These are phyloP conservation scores for Myriosclerotinia scirpicola DNA, from an alignment of 2,329 filamentous ascomycete genomes.

Conservation along the genomic window DNA sequence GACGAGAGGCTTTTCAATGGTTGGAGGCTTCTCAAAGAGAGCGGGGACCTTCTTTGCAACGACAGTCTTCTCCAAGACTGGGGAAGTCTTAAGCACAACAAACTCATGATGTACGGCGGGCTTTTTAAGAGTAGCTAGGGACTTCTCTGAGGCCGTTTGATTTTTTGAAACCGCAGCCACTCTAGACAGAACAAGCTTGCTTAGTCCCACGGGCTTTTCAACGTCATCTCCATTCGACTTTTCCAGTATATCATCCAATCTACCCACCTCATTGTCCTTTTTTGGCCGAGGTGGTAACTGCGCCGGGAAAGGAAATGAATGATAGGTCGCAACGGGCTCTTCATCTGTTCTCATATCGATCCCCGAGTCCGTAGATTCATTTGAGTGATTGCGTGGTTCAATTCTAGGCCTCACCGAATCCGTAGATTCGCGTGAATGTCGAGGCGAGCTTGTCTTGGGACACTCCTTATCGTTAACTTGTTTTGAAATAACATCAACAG, in stretches of 20 bases:
- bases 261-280: not conserved
- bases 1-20: not conserved
- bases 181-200: not conserved
- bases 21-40: not conserved
- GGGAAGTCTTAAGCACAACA: not conserved
- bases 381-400: not conserved
- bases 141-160: not conserved
- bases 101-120: fast-evolving
- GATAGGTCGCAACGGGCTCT: not conserved
- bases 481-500: not conserved
- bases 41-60: no score
- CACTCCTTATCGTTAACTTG: not conserved
- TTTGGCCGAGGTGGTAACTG: not conserved
- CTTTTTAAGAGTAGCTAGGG: not conserved
- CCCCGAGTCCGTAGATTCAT: not conserved
- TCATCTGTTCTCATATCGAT: conserved; percentile 1
- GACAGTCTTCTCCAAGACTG: not conserved
- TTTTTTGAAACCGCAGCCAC: not conserved
- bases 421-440: not conserved
- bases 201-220: no score
- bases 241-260: not conserved
- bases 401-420: not conserved
- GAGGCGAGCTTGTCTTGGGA: not conserved
- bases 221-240: not conserved
- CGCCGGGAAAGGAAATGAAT: not conserved